Percentiles rank a stretch among this genome's conserved stretches.
These are phyloP conservation scores for Lentinula aciculospora DNA, from an alignment of 768 basidiomycete genomes.

Conservation along the genomic window DNA sequence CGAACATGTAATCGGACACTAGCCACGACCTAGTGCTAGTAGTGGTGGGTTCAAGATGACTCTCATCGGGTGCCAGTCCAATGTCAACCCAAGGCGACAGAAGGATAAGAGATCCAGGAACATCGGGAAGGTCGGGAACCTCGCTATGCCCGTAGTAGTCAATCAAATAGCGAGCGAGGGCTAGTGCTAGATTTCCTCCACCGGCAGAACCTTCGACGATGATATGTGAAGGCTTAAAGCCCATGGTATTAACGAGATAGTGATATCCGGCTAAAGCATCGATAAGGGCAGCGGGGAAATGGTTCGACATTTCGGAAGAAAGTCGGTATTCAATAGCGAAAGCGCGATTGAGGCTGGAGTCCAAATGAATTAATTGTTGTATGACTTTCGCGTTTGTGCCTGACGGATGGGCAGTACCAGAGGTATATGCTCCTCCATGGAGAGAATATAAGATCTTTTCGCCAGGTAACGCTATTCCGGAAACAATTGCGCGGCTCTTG, in stretches of 20 bases:
- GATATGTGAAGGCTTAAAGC: slow-evolving; percentile 55
- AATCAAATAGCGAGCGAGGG: slow-evolving; percentile 56
- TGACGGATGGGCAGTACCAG: slow-evolving; percentile 49
- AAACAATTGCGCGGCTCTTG: slow-evolving; percentile 28
- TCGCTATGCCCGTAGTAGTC: slow-evolving; percentile 29
- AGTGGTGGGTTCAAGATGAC: slow-evolving; percentile 24
- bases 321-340: slow-evolving; percentile 73
- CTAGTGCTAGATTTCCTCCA: slow-evolving; percentile 66
- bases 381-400: slow-evolving; percentile 39
- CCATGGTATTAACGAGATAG: slow-evolving; percentile 54
- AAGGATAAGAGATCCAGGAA: slow-evolving; percentile 43
- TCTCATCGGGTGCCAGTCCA: slow-evolving; percentile 28
- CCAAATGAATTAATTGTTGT: slow-evolving; percentile 40
- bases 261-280: slow-evolving; percentile 72
- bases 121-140: slow-evolving; percentile 24
- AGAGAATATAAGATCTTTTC: slow-evolving; percentile 54
- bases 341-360: slow-evolving; percentile 34
- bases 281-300: slow-evolving; percentile 72
- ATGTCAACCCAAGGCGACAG: slow-evolving; percentile 55
- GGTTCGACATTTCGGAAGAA: slow-evolving; percentile 39
- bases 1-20: slow-evolving; percentile 31
- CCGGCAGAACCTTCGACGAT: slow-evolving; percentile 71
- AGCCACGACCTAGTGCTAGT: slow-evolving; percentile 16
- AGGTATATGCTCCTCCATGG: slow-evolving; percentile 58
- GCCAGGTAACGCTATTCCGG: slow-evolving; percentile 32